A percentile compares a stretch with the other conserved stretches of the same genome.
phyloP scores from a whole-genome alignment of 305 asterid genomes.

The Fraxinus ornus region DNA sequence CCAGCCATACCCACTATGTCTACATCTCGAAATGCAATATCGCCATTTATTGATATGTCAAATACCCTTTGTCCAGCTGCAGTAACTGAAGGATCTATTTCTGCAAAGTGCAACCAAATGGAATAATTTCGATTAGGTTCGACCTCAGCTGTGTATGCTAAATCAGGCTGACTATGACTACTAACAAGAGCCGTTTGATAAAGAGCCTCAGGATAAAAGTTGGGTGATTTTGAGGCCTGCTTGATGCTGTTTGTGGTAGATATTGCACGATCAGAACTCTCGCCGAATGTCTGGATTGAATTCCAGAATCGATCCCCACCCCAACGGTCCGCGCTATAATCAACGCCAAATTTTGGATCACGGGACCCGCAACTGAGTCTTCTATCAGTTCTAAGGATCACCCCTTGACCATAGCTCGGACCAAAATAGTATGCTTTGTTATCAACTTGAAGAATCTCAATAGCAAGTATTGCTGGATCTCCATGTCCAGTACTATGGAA shows the following conservation, averaged over 20 bases:
- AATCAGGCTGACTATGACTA: slow-evolving; percentile 56
- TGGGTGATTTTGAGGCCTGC: slow-evolving; percentile 56
- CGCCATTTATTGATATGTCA: slow-evolving; percentile 73
- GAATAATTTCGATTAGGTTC: slow-evolving; percentile 82
- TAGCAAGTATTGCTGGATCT: slow-evolving; percentile 82
- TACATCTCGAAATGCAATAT: slow-evolving; percentile 41
- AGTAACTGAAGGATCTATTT: slow-evolving; percentile 71
- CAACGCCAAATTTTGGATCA: slow-evolving; percentile 62
- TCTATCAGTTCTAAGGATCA: slow-evolving; percentile 69
- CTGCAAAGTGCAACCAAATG: slow-evolving; percentile 94
- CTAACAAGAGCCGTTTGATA: slow-evolving; percentile 72
- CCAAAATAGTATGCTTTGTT: slow-evolving; percentile 71
- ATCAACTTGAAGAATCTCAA: slow-evolving; percentile 87
- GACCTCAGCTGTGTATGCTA: slow-evolving; percentile 73
- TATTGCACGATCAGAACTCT: slow-evolving; percentile 42
- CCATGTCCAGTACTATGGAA: slow-evolving; percentile 98
- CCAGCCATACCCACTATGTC: slow-evolving; percentile 74
- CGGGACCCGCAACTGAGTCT: slow-evolving; percentile 71
- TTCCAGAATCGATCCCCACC: slow-evolving; percentile 96
- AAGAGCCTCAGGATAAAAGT: slow-evolving; percentile 80
- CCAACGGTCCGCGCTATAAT: slow-evolving; percentile 72
- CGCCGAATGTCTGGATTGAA: slow-evolving; percentile 51
- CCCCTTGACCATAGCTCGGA: slow-evolving; percentile 68
- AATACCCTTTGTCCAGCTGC: slow-evolving; percentile 74
- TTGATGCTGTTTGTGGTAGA: slow-evolving; percentile 47